Base-by-base conservation (phyloP, 2,329 filamentous ascomycete genomes). In the Trichothecium roseum region DNA sequence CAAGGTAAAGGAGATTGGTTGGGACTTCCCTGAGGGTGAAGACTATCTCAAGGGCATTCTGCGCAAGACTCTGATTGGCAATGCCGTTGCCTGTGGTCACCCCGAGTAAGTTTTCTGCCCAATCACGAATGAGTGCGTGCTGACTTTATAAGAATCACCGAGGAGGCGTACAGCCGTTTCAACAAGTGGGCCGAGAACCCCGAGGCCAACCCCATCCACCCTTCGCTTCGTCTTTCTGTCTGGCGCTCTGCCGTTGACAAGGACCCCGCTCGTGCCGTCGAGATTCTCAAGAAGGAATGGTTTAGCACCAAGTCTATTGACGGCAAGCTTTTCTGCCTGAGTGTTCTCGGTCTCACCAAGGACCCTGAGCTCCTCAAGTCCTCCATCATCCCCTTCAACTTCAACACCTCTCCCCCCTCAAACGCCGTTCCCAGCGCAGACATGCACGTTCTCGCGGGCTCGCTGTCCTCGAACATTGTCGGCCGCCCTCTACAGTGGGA, bases 251-350 rank as follows among this genome's bases (percentile, higher is more conserved):
- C 78, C 18, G 70, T 95, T 40, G 79, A 78, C 43, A 58, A 60
- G 38, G 75, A 88, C 44, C 78, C 86, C 6, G 76, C 75, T 7
- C 70, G 72, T 35, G 66, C 77, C 13, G 84, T 86, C 45, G 71
- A 82, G 18, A 72, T 79, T 7, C 71, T 98, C 37, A 86, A 89
- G 64, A 76, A 85, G 37, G 88, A 95, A 55, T 96, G 85, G 70
- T 70, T 77, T 43, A 78, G 68, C 34, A 91, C 86, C 10, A 81
- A 81, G 35, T 85, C 87, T 7, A 79, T 95, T 27, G 91, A 96
- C 50, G 88, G 87, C 48, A 93, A 88, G 59, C 87, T 94, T 46
- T 83, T 94, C 44, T 82, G 78, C 45, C 72, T 96, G 3, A 67
- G 73, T 27, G 76, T 83, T 4, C 71, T 98, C 30, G 86, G 87